Percentiles rank a stretch among this genome's conserved stretches.
phyloP scores from a whole-genome alignment of 129 eudicot species.

The Tanacetum coccineum region DNA sequence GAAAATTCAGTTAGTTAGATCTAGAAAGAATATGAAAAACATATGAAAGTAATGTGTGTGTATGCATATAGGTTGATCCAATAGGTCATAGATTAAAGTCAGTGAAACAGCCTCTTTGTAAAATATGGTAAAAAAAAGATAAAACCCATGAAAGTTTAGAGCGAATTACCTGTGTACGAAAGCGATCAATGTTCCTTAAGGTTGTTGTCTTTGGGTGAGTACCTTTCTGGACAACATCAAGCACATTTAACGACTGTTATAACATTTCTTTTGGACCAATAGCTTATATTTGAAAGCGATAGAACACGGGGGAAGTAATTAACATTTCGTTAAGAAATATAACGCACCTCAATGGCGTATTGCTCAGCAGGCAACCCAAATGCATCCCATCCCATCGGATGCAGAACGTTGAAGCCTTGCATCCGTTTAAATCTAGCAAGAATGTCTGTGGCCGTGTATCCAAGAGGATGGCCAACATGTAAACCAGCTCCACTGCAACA shows the following conservation, averaged over 20 bases:
- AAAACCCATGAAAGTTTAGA: background rate
- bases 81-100: too few species aligned
- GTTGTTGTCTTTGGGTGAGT: constrained; percentile 94
- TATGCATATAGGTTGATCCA: too few species aligned
- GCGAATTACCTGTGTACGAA: constrained; percentile 65
- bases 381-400: constrained; percentile 99
- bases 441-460: constrained; percentile 97
- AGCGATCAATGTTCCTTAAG: constrained; percentile 70
- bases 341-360: constrained; percentile 82
- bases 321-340: background rate
- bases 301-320: background rate
- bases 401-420: constrained; percentile 96
- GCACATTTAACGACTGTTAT: background rate
- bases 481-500: constrained; percentile 94
- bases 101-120: too few species aligned
- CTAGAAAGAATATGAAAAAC: too few species aligned
- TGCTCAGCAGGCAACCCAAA: constrained; percentile 99
- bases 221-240: constrained; percentile 66
- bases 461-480: constrained; percentile 99
- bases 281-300: background rate
- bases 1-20: too few species aligned
- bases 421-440: constrained; percentile 91
- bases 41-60: too few species aligned
- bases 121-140: too few species aligned
- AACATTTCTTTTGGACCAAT: too few species aligned